These are phyloP conservation scores for Tolypocladium cylindrosporum DNA, from an alignment of 2,329 filamentous ascomycete species.

Conservation along the genomic window DNA sequence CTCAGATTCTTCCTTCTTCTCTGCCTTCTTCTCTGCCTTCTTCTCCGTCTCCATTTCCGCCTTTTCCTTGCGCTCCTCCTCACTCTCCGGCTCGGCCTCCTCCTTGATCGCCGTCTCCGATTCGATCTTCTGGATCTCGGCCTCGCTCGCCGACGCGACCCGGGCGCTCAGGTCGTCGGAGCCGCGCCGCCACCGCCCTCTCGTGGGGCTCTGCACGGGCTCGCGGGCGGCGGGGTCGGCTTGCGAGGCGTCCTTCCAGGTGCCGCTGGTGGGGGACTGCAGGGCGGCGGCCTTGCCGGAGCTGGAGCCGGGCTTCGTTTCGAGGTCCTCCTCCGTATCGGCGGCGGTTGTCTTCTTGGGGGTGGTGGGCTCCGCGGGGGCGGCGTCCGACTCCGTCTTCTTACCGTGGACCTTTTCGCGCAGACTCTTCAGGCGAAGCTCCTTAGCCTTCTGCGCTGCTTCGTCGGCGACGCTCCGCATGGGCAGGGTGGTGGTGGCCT, in stretches of 20 bases:
- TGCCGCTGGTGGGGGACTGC: slow-evolving; percentile 4
- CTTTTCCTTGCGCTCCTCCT: slow-evolving; percentile 16
- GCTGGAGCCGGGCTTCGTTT: neutral
- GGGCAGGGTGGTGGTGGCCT: slow-evolving; percentile 27
- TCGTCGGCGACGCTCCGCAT: slow-evolving; percentile 52
- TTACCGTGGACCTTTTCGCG: slow-evolving; percentile 46
- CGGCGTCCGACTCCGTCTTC: slow-evolving; percentile 12
- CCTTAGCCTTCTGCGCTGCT: slow-evolving; percentile 53
- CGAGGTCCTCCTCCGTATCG: neutral
- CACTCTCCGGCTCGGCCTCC: slow-evolving; percentile 24
- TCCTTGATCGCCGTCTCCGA: slow-evolving; percentile 26
- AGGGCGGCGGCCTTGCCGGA: slow-evolving; percentile 17
- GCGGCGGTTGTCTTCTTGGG: slow-evolving; percentile 7
- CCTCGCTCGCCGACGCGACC: slow-evolving; percentile 21
- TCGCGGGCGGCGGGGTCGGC: slow-evolving; percentile 8
- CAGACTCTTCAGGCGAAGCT: slow-evolving; percentile 42
- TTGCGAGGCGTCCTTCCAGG: slow-evolving; percentile 3
- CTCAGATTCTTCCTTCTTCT: slow-evolving; percentile 16
- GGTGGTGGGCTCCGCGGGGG: slow-evolving; percentile 2
- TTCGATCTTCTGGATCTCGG: slow-evolving; percentile 23
- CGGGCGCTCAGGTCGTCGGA: slow-evolving; percentile 17
- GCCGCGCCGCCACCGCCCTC: slow-evolving; percentile 4
- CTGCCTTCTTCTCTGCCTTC: slow-evolving; percentile 13
- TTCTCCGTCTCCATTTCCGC: slow-evolving; percentile 7
- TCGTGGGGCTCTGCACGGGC: slow-evolving; percentile 6